Percentiles rank a stretch among this genome's conserved stretches.
Evolutionary conservation across 352 stramenopile species (phyloP).

Genomic region (Aphanomyces astaci): DNA sequence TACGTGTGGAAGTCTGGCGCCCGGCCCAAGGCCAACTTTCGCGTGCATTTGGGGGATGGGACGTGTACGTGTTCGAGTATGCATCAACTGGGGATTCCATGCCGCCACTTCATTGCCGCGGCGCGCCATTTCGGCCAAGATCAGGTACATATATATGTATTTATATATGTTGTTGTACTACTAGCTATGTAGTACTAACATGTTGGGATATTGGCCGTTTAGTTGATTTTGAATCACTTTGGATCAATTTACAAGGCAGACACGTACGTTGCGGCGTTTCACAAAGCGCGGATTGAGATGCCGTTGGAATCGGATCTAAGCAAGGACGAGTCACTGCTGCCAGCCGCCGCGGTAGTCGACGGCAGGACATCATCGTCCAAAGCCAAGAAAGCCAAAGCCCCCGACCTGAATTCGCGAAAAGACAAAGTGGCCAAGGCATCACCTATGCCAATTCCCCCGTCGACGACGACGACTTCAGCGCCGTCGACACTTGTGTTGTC

Average conservation of each 20-base stretch:
- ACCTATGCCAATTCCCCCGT: too few species aligned
- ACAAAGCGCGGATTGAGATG: conserved; percentile 69
- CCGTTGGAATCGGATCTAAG: conserved; percentile 53
- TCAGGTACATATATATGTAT: conserved; percentile 13
- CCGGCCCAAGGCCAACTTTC: conserved; percentile 59
- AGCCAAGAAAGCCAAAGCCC: conserved; percentile 43
- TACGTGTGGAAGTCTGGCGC: conserved; percentile 60
- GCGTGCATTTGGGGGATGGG: conserved; percentile 46
- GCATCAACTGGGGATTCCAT: conserved; percentile 69
- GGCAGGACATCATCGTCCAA: conserved; percentile 30
- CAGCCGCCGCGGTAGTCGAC: conserved; percentile 37
- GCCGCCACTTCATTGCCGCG: conserved; percentile 64
- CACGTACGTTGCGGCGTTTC: conserved; percentile 47
- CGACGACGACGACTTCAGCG: too few species aligned
- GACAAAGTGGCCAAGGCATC: not conserved
- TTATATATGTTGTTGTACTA: not conserved
- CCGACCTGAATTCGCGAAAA: conserved; percentile 1
- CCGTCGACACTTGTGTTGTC: too few species aligned
- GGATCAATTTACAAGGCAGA: conserved; percentile 65
- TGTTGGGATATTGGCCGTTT: not conserved
- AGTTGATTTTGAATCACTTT: conserved; percentile 46
- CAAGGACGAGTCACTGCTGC: conserved; percentile 59
- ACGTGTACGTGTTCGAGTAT: conserved; percentile 63
- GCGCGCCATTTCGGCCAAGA: conserved; percentile 54
- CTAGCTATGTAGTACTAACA: too few species aligned